A percentile compares a stretch with the other conserved stretches of the same genome.
These are phyloP conservation scores for Saccharomycopsis crataegensis DNA, from an alignment of 1,139 yeast genomes.

Conservation along the genomic window DNA sequence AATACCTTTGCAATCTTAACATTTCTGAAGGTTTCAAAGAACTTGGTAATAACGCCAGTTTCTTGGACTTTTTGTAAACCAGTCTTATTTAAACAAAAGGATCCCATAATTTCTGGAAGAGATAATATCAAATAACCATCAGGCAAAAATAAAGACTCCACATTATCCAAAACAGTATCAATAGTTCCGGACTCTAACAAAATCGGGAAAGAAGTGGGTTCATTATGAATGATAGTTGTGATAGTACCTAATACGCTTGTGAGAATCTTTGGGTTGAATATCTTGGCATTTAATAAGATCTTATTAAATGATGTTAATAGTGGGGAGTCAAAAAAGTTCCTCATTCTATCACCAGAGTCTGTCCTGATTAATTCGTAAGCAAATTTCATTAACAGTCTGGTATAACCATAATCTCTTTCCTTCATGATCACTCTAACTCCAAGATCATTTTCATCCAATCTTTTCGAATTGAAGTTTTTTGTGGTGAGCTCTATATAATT, in stretches of 20 bases:
- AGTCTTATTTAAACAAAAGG: conserved; percentile 69
- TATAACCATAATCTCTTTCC: conserved; percentile 6
- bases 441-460: conserved; percentile 5
- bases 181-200: conserved; percentile 73
- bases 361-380: conserved; percentile 58
- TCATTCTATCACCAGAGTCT: conserved; percentile 75
- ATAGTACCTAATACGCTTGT: conserved; percentile 61
- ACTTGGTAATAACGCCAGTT: conserved; percentile 38
- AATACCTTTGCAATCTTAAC: conserved; percentile 43
- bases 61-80: conserved; percentile 57
- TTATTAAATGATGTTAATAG: conserved; percentile 53
- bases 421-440: conserved; percentile 3
- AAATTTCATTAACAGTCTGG: conserved; percentile 41
- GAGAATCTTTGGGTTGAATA: conserved; percentile 67
- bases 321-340: conserved; percentile 82
- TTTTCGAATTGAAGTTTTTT: conserved; percentile 4
- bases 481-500: conserved; percentile 6
- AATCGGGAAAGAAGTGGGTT: conserved; percentile 83
- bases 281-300: conserved; percentile 47
- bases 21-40: conserved; percentile 45
- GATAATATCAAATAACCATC: conserved; percentile 53
- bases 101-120: conserved; percentile 74
- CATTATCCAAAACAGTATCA: conserved; percentile 52
- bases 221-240: conserved; percentile 74
- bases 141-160: conserved; percentile 45